Evolutionary conservation across 106 monocot genomes (phyloP).

Genomic region (Phalaenopsis aphrodite): DNA sequence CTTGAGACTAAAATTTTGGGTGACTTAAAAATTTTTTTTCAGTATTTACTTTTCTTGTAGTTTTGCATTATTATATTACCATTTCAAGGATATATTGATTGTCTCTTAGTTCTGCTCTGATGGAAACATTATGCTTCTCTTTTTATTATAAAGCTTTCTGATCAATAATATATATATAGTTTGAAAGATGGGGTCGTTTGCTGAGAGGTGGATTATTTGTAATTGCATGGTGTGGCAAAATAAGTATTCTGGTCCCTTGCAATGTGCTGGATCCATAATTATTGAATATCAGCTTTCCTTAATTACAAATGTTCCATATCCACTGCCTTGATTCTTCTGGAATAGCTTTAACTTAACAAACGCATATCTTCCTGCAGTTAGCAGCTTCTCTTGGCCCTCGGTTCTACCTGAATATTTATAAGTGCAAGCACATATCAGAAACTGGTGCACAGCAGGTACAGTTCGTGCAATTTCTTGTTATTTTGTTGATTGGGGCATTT

Average conservation of each 20-base stretch:
- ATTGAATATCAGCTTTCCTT: background rate
- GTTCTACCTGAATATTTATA: conserved; percentile 92
- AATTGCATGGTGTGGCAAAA: no score
- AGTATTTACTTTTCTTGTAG: no score
- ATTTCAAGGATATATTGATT: no score
- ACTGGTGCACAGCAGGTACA: conserved; percentile 95
- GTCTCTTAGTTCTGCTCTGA: no score
- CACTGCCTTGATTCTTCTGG: background rate
- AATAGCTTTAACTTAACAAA: background rate
- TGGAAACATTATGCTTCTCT: no score
- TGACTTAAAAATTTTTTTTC: no score
- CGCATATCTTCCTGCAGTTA: conserved; percentile 29
- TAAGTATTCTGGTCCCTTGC: no score
- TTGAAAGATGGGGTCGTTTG: no score
- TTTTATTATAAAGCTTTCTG: no score
- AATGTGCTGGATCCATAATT: background rate
- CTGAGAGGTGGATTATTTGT: no score
- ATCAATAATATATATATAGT: no score
- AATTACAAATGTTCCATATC: background rate
- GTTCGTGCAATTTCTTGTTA: background rate
- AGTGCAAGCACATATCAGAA: conserved; percentile 96
- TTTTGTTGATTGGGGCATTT: background rate
- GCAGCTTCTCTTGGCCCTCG: conserved; percentile 98
- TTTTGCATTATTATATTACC: no score
- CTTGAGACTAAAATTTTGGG: background rate